These are phyloP conservation scores for Aspergillus tanneri DNA, from an alignment of 2,329 filamentous ascomycete genomes.

Conservation along the genomic window DNA sequence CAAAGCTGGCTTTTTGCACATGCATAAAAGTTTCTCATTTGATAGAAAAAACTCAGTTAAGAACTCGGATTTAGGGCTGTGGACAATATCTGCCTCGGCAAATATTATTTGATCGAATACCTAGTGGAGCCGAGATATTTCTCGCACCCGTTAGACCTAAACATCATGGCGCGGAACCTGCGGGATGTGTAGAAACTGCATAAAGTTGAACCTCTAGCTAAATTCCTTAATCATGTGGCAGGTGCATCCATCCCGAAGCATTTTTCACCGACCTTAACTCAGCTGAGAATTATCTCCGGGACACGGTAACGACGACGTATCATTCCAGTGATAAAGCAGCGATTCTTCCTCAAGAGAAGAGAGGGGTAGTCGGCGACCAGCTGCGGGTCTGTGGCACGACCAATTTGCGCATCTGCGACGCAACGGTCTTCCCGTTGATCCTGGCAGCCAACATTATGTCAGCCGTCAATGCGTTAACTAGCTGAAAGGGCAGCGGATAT, in stretches of 20 bases:
- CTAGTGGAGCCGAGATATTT: slow-evolving; percentile 13
- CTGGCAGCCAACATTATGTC: slow-evolving; percentile 39
- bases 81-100: no score
- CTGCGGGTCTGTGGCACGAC: slow-evolving; percentile 33
- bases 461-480: slow-evolving; percentile 39
- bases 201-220: slow-evolving; percentile 1
- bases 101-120: no score
- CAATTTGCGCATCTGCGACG: slow-evolving; percentile 38
- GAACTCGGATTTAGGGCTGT: no score
- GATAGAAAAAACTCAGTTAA: no score
- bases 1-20: no score
- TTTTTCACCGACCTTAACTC: slow-evolving; percentile 9
- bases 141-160: slow-evolving; percentile 15
- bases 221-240: neutral
- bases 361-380: slow-evolving; percentile 34
- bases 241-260: neutral
- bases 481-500: slow-evolving; percentile 36
- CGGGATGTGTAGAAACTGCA: slow-evolving; percentile 10
- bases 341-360: slow-evolving; percentile 33
- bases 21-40: no score
- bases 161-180: slow-evolving; percentile 7
- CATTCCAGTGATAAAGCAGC: slow-evolving; percentile 20
- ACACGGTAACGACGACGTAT: slow-evolving; percentile 6
- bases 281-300: slow-evolving; percentile 13
- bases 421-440: slow-evolving; percentile 38